Base-by-base conservation (phyloP, 805 yeast genomes). In the Teunomyces lycoperdinae region DNA sequence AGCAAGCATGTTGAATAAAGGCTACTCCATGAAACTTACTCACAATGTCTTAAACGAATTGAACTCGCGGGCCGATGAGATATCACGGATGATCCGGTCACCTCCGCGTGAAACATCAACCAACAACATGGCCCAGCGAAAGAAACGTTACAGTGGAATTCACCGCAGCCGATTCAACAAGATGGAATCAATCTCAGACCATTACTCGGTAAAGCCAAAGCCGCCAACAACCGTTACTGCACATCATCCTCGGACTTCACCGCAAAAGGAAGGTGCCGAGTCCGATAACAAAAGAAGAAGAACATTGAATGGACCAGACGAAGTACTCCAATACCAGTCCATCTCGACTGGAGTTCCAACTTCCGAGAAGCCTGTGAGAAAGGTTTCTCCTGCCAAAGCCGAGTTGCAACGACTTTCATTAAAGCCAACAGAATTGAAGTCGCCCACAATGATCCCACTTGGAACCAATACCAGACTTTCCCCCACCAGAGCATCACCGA, bases 11-110 rank as follows among this genome's bases (percentile, higher is more conserved):
- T 65, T 74, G 44, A 63, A 68, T 13, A 71, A 71, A 46, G 71
- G 80, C 44, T 79, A 76, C 60, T 77, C 83, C 1, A 68, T 76
- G 47, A 69, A 67, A 41, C 65, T 78, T 35, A 72, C 76, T 24
- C 67, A 68, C 40, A 74, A 71, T 39, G 81, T 78, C 9, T 52
- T 78, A 45, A 63, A 60, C 40, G 82, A 78, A 51, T 64, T 78
- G 50, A 73, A 71, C 46, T 55, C 62, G 28, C 58, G 81, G 42
- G 76, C 75, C 41, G 65, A 61, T 33, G 62, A 70, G 46, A 73
- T 72, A 31, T 61, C 71, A 43, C 54, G 56, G n/a, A 42, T 35
- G 31, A 47, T 47, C 50, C 51, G 38, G 50, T 55, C 53, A 16
- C 55, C 61, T 3, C 50, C 51, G 9, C 43, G 47, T 2, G 38